phyloP scores from a whole-genome alignment of 164 flowering plant genomes.

The Liriodendron chinense region DNA sequence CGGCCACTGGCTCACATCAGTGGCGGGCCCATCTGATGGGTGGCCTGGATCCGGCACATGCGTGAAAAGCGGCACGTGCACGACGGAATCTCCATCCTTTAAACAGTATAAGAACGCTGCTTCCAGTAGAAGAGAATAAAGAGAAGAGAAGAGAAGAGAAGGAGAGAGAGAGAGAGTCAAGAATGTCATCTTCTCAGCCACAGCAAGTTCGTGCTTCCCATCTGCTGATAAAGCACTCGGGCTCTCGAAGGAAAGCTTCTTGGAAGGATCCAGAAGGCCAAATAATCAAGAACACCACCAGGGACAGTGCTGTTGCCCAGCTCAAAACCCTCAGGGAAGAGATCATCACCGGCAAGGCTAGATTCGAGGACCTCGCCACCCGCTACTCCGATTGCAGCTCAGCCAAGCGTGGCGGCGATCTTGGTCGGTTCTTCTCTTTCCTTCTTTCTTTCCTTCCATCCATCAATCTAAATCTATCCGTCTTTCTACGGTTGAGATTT shows the following conservation, averaged over 20 bases:
- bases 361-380: conserved; percentile 72
- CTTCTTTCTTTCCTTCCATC: no score
- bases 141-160: background rate
- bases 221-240: conserved; percentile 85
- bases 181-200: conserved; percentile 28
- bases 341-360: conserved; percentile 65
- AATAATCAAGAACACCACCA: conserved; percentile 59
- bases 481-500: no score
- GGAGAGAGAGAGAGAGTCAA: conserved; percentile 23
- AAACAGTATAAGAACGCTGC: no score
- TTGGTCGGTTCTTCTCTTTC: conserved; percentile 45
- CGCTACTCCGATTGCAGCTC: conserved; percentile 87
- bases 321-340: conserved; percentile 62
- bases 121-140: background rate
- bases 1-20: no score
- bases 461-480: no score
- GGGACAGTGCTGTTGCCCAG: conserved; percentile 71
- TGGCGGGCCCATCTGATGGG: no score
- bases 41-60: no score
- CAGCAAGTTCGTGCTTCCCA: conserved; percentile 45
- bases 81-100: no score
- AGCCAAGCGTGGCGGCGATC: conserved; percentile 98
- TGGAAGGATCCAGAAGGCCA: conserved; percentile 97
- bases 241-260: conserved; percentile 82
- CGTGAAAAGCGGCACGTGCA: no score